Evolutionary conservation across 2,329 filamentous ascomycete genomes (phyloP), one percentile per base, ranked within the genome.

Genomic region (Microdochium nivale): DNA sequence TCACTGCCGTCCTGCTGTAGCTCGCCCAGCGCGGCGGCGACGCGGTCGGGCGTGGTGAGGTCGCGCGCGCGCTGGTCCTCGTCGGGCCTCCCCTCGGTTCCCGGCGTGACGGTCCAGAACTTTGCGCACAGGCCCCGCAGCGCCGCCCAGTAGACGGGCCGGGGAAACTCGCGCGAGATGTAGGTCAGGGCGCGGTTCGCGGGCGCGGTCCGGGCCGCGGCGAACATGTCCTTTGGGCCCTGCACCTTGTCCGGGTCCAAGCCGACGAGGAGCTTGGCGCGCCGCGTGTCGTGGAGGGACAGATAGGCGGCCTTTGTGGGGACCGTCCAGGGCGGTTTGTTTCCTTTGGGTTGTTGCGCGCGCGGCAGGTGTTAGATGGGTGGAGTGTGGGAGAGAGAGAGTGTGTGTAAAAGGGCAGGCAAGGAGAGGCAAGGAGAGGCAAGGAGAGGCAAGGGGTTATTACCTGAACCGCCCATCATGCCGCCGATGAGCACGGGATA

Each of bases 291-390:
- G 54, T 62, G 60, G 11, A 48, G 27, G 48, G 77, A 71, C 4
- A 44, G 40, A 61, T 89, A 84, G 1, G 61, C 65, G 23, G 78
- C 83, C 71, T 91, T 91, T 44, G 80, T 82, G 2, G 83, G 79
- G 27, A 88, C 72, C 0, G 74, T 74, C 85, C 86, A 90, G 1
- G 88, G 88, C 0, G 88, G 87, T 57, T 81, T 81, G 66, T 94
- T 92, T 49, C 86, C 85, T 81, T 57, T 25, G 23, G 49, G 43
- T 51, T 23, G 19, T n/a, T 4, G 49, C 24, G 30, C 19, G 25
- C 19, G 10, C 37, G 27, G 49, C 24, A 49, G 49, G 27, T 47
- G 25, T 25, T 46, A 33, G 33, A 52, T 25, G 16, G 16, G 43
- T 33, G 27, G 19, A 32, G 23, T 4, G 10, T 50, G 11, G 47